Evolutionary conservation across 78 protist genomes (phyloP).

Genomic region (Dictyostelium firmibasis): DNA sequence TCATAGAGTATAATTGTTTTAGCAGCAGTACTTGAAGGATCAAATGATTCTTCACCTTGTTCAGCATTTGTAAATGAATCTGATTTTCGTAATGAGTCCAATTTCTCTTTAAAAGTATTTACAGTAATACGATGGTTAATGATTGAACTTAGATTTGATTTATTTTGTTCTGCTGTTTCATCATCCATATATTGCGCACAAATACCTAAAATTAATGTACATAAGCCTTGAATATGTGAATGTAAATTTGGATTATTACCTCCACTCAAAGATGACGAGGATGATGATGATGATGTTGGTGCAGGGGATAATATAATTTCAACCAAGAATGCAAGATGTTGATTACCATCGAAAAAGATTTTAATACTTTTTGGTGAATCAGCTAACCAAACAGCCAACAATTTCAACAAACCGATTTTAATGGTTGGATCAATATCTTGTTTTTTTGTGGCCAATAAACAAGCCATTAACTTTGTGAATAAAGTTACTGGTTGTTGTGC

Average conservation of each 20-base stretch:
- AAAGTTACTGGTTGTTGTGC: background rate
- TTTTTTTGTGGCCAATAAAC: background rate
- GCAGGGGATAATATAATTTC: slow-evolving; percentile 37
- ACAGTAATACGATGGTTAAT: slow-evolving; percentile 64
- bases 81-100: slow-evolving; percentile 60
- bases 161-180: slow-evolving; percentile 22
- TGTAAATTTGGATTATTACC: background rate
- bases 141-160: slow-evolving; percentile 57
- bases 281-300: background rate
- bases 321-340: slow-evolving; percentile 45
- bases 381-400: slow-evolving; percentile 62
- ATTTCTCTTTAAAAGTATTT: slow-evolving; percentile 34
- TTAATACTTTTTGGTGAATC: slow-evolving; percentile 26
- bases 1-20: slow-evolving; percentile 26
- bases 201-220: slow-evolving; percentile 29
- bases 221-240: slow-evolving; percentile 54
- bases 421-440: slow-evolving; percentile 44
- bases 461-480: slow-evolving; percentile 16
- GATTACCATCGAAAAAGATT: slow-evolving; percentile 1
- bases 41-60: slow-evolving; percentile 33
- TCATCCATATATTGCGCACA: slow-evolving; percentile 30
- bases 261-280: background rate
- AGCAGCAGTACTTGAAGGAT: background rate
- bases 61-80: slow-evolving; percentile 65
- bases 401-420: slow-evolving; percentile 37